Evolutionary conservation across 345 rosid genomes (phyloP).

Genomic region (Trapa bicornis): DNA sequence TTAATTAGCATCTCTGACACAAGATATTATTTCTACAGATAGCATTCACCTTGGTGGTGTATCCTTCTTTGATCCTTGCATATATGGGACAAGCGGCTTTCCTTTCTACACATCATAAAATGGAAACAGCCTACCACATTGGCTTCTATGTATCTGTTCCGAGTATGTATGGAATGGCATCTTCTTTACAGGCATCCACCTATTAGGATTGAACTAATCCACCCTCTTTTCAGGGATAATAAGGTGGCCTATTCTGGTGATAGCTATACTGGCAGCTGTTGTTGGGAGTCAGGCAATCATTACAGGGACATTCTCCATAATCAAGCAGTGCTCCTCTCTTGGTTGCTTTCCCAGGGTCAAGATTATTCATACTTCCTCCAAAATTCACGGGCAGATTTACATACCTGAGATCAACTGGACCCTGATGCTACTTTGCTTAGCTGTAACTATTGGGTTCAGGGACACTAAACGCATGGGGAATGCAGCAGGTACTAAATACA

Average conservation of each 20-base stretch:
- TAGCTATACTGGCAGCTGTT: conserved; percentile 91
- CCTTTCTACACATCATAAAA: conserved; percentile 66
- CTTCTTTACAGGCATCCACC: background rate
- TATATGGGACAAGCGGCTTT: conserved; percentile 99
- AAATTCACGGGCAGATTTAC: conserved; percentile 89
- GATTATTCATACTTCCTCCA: conserved; percentile 80
- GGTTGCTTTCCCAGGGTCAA: conserved; percentile 94
- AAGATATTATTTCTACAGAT: conserved; percentile 37
- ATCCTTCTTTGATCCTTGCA: conserved; percentile 90
- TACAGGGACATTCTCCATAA: conserved; percentile 93
- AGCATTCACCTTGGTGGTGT: conserved; percentile 81
- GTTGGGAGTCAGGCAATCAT: conserved; percentile 97
- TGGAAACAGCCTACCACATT: conserved; percentile 45
- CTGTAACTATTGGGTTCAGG: conserved; percentile 80
- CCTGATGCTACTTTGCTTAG: conserved; percentile 84
- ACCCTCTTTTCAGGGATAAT: conserved; percentile 42
- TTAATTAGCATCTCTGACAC: background rate
- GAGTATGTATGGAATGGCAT: conserved; percentile 24
- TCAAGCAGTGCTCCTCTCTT: conserved; percentile 86
- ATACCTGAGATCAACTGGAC: conserved; percentile 98
- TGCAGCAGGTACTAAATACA: conserved; percentile 52
- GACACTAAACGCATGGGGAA: conserved; percentile 88
- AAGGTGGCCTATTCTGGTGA: conserved; percentile 92
- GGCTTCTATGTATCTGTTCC: conserved; percentile 97
- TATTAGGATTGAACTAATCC: background rate